phyloP scores from a whole-genome alignment of 1,284 basidiomycete species.

The Apiotrichum laibachii region DNA sequence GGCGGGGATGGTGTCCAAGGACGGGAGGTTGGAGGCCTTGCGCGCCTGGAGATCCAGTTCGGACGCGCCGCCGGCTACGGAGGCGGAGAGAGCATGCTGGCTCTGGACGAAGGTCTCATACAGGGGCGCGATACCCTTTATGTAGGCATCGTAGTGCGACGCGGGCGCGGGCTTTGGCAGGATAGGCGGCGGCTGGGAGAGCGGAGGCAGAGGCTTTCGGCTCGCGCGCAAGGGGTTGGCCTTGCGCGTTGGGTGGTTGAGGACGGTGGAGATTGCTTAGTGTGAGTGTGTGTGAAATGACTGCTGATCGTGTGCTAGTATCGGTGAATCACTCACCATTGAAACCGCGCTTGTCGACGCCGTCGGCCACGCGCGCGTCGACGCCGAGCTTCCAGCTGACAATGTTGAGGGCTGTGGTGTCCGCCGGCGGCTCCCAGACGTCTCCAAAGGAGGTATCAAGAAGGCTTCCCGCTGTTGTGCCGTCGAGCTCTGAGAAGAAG shows the following conservation, averaged over 20 bases:
- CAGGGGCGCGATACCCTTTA: conserved; percentile 68
- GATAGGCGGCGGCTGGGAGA: conserved; percentile 61
- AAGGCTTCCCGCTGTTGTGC: conserved; percentile 40
- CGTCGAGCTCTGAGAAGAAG: conserved; percentile 46
- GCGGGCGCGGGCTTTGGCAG: conserved; percentile 59
- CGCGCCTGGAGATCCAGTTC: conserved; percentile 15
- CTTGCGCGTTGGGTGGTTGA: conserved; percentile 79
- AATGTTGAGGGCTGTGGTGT: conserved; percentile 37
- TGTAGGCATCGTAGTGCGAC: conserved; percentile 74
- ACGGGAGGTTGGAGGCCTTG: conserved; percentile 49
- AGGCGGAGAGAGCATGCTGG: conserved; percentile 28
- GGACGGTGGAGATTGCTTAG: conserved; percentile 66
- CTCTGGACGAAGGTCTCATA: conserved; percentile 59
- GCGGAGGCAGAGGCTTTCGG: conserved; percentile 65
- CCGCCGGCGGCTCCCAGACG: conserved; percentile 34
- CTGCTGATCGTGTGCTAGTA: neutral
- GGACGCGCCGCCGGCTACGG: conserved; percentile 8
- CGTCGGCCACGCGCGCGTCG: conserved; percentile 32
- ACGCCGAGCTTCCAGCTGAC: conserved; percentile 42
- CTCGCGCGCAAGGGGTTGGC: conserved; percentile 82
- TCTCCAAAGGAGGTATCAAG: conserved; percentile 37
- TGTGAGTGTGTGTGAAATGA: neutral
- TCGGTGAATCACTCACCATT: conserved; percentile 29
- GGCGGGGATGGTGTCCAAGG: conserved; percentile 72
- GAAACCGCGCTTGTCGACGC: conserved; percentile 46